phyloP scores from a whole-genome alignment of 345 rosid genomes.

The Hibiscus mutabilis region DNA sequence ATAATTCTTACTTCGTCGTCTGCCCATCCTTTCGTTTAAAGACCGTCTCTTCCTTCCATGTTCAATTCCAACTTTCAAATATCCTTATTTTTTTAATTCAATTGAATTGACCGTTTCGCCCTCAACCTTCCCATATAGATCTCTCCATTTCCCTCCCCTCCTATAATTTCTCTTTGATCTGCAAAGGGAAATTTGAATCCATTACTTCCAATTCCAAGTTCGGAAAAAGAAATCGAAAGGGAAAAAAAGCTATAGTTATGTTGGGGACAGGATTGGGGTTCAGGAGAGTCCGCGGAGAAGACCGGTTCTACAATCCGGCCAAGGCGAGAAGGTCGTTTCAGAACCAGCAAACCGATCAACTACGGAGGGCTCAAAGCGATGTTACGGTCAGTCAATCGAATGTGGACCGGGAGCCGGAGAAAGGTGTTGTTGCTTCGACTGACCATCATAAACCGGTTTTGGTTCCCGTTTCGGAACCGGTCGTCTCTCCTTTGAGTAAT shows the following conservation, averaged over 20 bases:
- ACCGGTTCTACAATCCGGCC: conserved; percentile 31
- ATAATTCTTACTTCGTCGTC: too few relatives aligned
- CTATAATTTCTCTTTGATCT: not conserved
- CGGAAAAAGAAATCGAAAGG: not conserved
- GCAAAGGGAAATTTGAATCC: too few relatives aligned
- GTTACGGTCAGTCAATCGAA: conserved; percentile 23
- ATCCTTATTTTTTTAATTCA: not conserved
- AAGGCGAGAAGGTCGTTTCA: conserved; percentile 33
- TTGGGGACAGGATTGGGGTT: conserved; percentile 43
- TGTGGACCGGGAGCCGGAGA: conserved; percentile 19
- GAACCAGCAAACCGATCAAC: conserved; percentile 29
- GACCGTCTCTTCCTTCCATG: not conserved
- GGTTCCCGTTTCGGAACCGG: conserved; percentile 20
- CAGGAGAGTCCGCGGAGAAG: conserved; percentile 38
- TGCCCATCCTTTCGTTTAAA: too few relatives aligned
- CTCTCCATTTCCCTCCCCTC: not conserved
- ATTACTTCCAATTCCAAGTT: not conserved
- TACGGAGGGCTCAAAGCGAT: conserved; percentile 40
- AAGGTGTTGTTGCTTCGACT: conserved; percentile 8
- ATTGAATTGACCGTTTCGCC: conserved; percentile 17
- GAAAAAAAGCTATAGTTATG: conserved; percentile 22
- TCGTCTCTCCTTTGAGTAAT: conserved; percentile 30
- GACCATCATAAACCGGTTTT: conserved; percentile 13
- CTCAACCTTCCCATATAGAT: conserved; percentile 17
- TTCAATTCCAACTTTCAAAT: not conserved